A percentile compares a stretch with the other conserved stretches of the same genome.
Conservation (phyloP, 2,329 filamentous ascomycete genomes). For the Ophiostoma ips region DNA sequence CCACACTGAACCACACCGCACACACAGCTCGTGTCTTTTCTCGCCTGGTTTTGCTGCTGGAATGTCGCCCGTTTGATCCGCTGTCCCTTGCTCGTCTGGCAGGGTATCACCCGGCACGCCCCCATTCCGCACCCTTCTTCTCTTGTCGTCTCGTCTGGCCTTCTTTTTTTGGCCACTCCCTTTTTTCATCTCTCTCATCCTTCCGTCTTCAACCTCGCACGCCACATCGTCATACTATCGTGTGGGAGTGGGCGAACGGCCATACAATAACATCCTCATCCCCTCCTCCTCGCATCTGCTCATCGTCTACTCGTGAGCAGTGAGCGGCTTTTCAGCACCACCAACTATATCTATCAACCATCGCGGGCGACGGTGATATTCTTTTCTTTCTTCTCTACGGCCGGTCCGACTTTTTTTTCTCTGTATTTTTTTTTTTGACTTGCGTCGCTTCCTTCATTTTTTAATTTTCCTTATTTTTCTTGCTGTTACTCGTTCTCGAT, state of each 20-base stretch:
- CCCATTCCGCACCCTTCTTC: neutral
- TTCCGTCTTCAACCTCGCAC: neutral
- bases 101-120: neutral
- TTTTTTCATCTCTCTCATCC: neutral
- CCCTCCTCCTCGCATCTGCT: too few relatives aligned
- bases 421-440: conserved; percentile 1
- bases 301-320: too few relatives aligned
- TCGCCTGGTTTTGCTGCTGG: neutral
- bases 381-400: conserved; percentile 19
- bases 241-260: too few relatives aligned
- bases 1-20: too few relatives aligned
- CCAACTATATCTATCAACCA: conserved; percentile 10
- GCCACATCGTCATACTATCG: too few relatives aligned
- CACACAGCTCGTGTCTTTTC: too few relatives aligned
- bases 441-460: neutral
- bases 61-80: neutral
- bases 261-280: neutral
- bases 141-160: too few relatives aligned
- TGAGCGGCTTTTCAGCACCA: neutral
- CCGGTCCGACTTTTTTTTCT: conserved; percentile 13
- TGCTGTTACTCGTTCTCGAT: neutral
- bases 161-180: neutral
- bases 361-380: conserved; percentile 21
- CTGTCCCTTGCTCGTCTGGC: neutral
- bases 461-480: neutral